Evolutionary conservation across 768 basidiomycete genomes (phyloP).

Genomic region (Mrakia gelida): DNA sequence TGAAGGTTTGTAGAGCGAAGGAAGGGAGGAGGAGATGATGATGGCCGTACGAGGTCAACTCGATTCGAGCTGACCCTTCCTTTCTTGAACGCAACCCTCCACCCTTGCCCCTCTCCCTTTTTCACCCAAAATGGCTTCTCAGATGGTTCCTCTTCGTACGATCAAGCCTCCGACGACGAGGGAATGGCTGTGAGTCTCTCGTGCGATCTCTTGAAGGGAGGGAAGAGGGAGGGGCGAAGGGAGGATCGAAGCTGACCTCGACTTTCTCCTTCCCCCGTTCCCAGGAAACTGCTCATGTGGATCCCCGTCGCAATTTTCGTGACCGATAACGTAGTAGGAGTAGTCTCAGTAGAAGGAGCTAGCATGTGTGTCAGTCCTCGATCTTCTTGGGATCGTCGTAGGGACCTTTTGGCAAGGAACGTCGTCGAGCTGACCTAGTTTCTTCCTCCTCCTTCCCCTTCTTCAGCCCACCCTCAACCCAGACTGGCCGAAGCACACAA

Average conservation of each 20-base stretch:
- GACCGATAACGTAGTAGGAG: neutral
- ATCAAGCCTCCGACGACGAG: neutral
- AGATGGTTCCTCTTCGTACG: neutral
- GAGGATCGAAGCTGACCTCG: slow-evolving; percentile 2
- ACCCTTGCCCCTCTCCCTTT: no score
- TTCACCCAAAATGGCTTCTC: neutral
- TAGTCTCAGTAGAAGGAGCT: slow-evolving; percentile 30
- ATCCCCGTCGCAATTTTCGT: slow-evolving; percentile 23
- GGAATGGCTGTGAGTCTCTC: neutral
- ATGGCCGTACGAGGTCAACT: neutral
- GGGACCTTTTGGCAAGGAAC: no score
- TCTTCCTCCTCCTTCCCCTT: neutral
- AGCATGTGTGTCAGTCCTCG: slow-evolving; percentile 22
- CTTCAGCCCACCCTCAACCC: slow-evolving; percentile 29
- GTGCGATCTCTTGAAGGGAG: neutral
- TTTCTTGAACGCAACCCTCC: neutral
- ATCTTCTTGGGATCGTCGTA: no score
- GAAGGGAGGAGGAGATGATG: neutral
- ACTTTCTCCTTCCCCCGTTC: neutral
- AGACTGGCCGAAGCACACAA: neutral
- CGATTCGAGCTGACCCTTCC: neutral
- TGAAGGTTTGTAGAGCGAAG: no score
- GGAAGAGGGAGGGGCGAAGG: no score
- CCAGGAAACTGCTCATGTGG: neutral
- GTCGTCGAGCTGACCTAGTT: neutral